These are phyloP conservation scores for Physcomitrellopsis africana DNA, from an alignment of 225 moss, liverwort and hornwort genomes.

Conservation along the genomic window DNA sequence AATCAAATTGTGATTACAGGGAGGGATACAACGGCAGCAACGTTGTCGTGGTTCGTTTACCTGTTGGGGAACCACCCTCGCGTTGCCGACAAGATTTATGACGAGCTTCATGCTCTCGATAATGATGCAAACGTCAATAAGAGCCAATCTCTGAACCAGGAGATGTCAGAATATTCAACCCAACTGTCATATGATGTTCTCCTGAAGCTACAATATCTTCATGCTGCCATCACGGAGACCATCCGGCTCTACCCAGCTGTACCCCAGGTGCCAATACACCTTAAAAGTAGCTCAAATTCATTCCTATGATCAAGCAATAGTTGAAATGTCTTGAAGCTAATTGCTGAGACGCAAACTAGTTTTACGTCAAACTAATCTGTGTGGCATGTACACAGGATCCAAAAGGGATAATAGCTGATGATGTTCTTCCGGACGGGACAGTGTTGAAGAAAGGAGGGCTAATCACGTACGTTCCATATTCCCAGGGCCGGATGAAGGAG, in stretches of 20 bases:
- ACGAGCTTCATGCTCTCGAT: conserved; percentile 47
- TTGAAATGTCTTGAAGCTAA: too few relatives aligned
- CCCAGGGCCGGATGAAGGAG: conserved; percentile 54
- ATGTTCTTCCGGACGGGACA: conserved; percentile 63
- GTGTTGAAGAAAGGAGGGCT: conserved; percentile 66
- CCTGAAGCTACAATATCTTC: conserved; percentile 56
- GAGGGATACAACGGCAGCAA: conserved; percentile 63
- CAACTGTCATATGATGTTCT: conserved; percentile 62
- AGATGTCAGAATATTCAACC: conserved; percentile 33
- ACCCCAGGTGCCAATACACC: conserved; percentile 47
- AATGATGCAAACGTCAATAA: conserved; percentile 13
- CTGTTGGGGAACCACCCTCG: conserved; percentile 46
- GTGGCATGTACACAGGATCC: conserved; percentile 45
- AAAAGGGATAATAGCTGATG: conserved; percentile 60
- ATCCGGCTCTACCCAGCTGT: conserved; percentile 69
- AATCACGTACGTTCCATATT: conserved; percentile 59
- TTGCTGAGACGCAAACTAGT: too few relatives aligned
- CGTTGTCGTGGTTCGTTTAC: conserved; percentile 65
- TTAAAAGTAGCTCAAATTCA: too few relatives aligned
- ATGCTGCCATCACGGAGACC: conserved; percentile 66
- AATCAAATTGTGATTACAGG: conserved; percentile 23
- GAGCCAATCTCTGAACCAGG: conserved; percentile 25
- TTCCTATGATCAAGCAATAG: too few relatives aligned
- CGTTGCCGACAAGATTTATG: conserved; percentile 46
- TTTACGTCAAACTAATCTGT: neutral